These are phyloP conservation scores for Debaryomycetaceae sp. DNA, from an alignment of 1,139 yeast genomes.

Conservation along the genomic window DNA sequence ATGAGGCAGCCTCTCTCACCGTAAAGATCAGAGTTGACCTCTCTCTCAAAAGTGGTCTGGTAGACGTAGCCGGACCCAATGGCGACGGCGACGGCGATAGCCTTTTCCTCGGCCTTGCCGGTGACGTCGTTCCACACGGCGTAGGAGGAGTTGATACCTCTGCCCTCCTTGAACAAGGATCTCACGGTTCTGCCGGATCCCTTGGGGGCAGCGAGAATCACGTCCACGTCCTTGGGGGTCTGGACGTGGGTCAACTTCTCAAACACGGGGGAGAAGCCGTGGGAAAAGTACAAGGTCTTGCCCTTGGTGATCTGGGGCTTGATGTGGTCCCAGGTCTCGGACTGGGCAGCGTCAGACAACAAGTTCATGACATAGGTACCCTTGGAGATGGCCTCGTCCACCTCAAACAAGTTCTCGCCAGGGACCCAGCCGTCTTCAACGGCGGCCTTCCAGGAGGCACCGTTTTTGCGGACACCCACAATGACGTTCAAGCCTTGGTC, in stretches of 20 bases:
- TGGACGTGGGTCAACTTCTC: constrained; percentile 93
- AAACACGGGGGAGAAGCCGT: constrained; percentile 99
- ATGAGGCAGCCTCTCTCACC: constrained; percentile 99
- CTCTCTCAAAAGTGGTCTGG: constrained; percentile 98
- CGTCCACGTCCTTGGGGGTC: constrained; percentile 91
- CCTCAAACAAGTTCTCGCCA: constrained; percentile 95
- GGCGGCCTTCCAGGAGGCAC: constrained; percentile 99
- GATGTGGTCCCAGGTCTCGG: constrained; percentile 87
- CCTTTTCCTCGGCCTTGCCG: constrained; percentile 99
- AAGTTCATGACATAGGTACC: constrained; percentile 97
- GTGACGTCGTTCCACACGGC: constrained; percentile 99
- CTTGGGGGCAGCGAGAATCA: constrained; percentile 98
- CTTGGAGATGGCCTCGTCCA: constrained; percentile 79
- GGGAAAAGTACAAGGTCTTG: constrained; percentile 96
- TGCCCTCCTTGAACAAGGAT: constrained; percentile 98
- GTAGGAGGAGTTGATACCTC: constrained; percentile 99
- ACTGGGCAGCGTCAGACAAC: constrained; percentile 98
- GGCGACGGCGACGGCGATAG: constrained; percentile 97
- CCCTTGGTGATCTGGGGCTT: constrained; percentile 92
- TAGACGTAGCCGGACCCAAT: constrained; percentile 99
- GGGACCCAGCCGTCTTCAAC: constrained; percentile 99
- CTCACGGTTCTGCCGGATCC: constrained; percentile 99
- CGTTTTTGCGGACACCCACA: constrained; percentile 96
- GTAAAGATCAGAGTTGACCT: constrained; percentile 97
- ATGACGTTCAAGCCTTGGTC: constrained; percentile 97